Conservation (phyloP, 352 stramenopile genomes). For the Thraustochytrium striatum region DNA sequence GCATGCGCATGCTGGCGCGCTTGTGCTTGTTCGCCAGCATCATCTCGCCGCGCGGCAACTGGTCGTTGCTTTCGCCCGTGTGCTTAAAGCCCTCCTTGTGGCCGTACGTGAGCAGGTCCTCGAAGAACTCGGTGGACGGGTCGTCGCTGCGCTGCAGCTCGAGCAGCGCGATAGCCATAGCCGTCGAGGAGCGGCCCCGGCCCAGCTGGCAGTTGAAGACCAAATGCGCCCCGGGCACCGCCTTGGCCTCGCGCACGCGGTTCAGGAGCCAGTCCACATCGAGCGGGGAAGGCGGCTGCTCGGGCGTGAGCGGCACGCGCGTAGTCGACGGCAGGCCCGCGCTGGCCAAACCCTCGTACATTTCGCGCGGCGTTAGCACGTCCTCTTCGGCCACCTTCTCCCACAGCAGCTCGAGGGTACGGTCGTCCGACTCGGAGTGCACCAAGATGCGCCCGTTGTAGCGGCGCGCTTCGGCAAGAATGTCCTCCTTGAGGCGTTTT, state of each 20-base stretch:
- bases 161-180: slow-evolving; percentile 65
- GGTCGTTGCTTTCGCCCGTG: neutral
- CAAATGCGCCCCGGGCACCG: slow-evolving; percentile 11
- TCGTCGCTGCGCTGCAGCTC: slow-evolving; percentile 29
- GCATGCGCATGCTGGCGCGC: neutral
- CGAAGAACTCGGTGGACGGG: neutral
- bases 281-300: slow-evolving; percentile 19
- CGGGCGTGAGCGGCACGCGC: slow-evolving; percentile 34
- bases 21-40: neutral
- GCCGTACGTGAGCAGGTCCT: slow-evolving; percentile 24
- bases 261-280: slow-evolving; percentile 31
- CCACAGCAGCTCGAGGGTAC: slow-evolving; percentile 33
- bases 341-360: slow-evolving; percentile 36
- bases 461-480: slow-evolving; percentile 65
- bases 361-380: slow-evolving; percentile 42
- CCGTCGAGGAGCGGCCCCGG: slow-evolving; percentile 75
- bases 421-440: slow-evolving; percentile 49
- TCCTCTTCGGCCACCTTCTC: slow-evolving; percentile 35
- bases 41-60: neutral
- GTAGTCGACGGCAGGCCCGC: slow-evolving; percentile 43
- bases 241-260: neutral
- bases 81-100: neutral
- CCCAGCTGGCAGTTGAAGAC: slow-evolving; percentile 85
- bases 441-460: slow-evolving; percentile 51
- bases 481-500: slow-evolving; percentile 71